Percentiles rank a stretch among this genome's conserved stretches.
Evolutionary conservation across 208 protist species (phyloP).

Genomic region (Leishmania amazonensis): DNA sequence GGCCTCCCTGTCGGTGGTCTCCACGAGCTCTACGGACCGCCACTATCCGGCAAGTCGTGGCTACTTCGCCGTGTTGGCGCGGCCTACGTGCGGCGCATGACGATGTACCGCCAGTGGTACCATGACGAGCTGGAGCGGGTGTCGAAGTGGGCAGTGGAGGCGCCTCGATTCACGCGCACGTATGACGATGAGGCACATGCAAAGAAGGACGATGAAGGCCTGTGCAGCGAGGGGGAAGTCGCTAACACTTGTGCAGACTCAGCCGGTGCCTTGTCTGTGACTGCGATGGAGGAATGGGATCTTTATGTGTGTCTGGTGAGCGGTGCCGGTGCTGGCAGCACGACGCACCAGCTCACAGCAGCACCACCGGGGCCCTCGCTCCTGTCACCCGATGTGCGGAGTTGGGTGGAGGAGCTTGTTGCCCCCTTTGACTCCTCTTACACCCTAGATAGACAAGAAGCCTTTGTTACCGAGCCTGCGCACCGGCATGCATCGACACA

Average conservation of each 20-base stretch:
- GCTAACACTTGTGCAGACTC: background rate
- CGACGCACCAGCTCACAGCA: background rate
- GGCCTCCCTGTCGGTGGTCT: conserved; percentile 32
- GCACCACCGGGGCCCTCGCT: background rate
- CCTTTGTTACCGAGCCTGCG: background rate
- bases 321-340: conserved; percentile 2
- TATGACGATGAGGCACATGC: background rate
- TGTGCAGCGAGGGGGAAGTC: background rate
- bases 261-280: background rate
- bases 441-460: background rate
- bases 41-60: conserved; percentile 35
- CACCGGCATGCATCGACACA: background rate
- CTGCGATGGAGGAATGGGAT: conserved; percentile 26
- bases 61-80: conserved; percentile 26
- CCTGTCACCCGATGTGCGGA: background rate
- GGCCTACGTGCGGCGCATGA: conserved; percentile 33
- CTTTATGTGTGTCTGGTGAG: conserved; percentile 29
- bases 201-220: background rate
- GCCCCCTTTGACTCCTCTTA: background rate
- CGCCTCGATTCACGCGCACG: no score
- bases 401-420: background rate
- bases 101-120: conserved; percentile 27
- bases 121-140: conserved; percentile 14
- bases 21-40: conserved; percentile 50
- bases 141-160: conserved; percentile 3